A percentile compares a stretch with the other conserved stretches of the same genome.
Conservation (phyloP, 345 rosid genomes). For the Brassica napus region DNA sequence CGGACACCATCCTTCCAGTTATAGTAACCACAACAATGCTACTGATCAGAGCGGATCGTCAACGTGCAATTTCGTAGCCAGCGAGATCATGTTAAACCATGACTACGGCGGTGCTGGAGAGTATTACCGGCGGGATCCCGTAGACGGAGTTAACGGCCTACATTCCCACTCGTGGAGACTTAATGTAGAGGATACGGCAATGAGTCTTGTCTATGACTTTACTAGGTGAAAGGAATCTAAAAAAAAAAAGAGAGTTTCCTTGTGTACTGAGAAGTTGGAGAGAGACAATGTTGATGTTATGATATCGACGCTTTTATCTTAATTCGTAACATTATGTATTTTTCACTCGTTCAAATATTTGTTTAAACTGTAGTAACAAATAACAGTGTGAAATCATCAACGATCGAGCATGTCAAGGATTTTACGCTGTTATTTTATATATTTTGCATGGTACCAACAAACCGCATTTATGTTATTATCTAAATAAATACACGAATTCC, state of each 20-base stretch:
- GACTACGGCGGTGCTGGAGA: conserved; percentile 3
- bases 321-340: background rate
- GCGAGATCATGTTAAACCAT: background rate
- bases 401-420: background rate
- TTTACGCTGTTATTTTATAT: background rate
- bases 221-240: background rate
- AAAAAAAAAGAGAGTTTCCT: background rate
- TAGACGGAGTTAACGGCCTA: background rate
- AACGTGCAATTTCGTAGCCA: background rate
- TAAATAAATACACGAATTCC: background rate
- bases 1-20: background rate
- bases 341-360: background rate
- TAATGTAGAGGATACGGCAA: background rate
- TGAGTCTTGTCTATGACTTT: background rate
- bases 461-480: background rate
- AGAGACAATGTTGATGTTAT: background rate
- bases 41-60: background rate
- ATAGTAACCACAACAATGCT: background rate
- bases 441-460: background rate
- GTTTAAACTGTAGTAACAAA: background rate
- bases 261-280: background rate
- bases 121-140: conserved; percentile 3
- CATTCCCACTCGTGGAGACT: background rate
- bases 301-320: background rate
- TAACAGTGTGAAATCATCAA: background rate